A percentile compares a stretch with the other conserved stretches of the same genome.
Conservation (phyloP, 148 eudicot species). For the Mesembryanthemum crystallinum region DNA sequence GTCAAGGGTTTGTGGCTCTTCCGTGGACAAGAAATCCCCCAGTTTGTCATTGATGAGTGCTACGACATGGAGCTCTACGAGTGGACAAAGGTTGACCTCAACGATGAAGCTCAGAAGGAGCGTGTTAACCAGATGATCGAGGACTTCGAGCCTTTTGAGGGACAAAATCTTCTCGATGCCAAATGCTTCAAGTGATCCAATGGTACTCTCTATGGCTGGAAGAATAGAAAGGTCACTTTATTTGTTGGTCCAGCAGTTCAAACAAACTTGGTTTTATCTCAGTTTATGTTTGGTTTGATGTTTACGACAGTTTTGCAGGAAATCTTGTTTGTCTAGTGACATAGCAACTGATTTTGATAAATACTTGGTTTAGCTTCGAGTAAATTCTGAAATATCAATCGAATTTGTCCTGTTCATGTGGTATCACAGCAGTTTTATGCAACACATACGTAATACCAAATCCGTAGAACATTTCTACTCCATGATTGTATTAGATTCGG, state of each 20-base stretch:
- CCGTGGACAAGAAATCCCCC: constrained; percentile 44
- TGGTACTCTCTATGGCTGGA: neutral
- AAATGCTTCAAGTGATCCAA: constrained; percentile 39
- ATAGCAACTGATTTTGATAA: no score
- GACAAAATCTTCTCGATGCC: constrained; percentile 39
- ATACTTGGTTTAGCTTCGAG: no score
- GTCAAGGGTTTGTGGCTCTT: constrained; percentile 51
- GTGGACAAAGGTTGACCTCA: constrained; percentile 44
- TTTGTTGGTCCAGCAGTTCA: neutral
- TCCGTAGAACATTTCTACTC: no score
- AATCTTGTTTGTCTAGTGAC: neutral
- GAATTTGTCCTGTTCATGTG: no score
- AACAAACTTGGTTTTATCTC: neutral
- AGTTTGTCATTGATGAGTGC: constrained; percentile 45
- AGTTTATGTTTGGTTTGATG: neutral
- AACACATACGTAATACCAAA: no score
- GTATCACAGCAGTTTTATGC: no score
- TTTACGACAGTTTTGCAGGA: constrained; percentile 17
- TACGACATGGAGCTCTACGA: constrained; percentile 51
- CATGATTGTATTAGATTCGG: no score
- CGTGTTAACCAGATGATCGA: constrained; percentile 51
- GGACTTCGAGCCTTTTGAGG: constrained; percentile 47
- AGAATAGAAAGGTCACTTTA: neutral
- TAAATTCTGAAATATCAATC: no score
- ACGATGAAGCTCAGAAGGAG: constrained; percentile 42